phyloP scores from a whole-genome alignment of 345 rosid species.

The Melaleuca quinquenervia region DNA sequence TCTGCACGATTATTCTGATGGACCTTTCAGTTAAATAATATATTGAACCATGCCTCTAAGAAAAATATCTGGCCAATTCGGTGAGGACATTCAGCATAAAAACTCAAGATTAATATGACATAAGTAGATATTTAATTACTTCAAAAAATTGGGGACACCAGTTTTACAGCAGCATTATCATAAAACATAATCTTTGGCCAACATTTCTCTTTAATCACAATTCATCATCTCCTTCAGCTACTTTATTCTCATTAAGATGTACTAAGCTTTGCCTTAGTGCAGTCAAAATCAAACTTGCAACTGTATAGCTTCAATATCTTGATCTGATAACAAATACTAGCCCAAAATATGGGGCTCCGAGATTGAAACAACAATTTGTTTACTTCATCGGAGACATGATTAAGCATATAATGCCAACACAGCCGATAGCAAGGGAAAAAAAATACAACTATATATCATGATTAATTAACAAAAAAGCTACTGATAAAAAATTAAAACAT shows the following conservation, averaged over 20 bases:
- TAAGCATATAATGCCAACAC: not conserved
- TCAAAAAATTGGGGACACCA: not conserved
- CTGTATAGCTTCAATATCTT: not conserved
- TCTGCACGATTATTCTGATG: not conserved
- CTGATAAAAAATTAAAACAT: not conserved
- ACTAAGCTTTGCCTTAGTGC: not conserved
- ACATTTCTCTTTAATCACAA: not conserved
- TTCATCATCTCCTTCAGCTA: not conserved
- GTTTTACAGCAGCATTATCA: not conserved
- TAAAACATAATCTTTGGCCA: not conserved
- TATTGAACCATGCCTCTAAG: not conserved
- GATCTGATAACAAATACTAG: not conserved
- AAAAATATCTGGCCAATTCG: not conserved
- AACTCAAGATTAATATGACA: not conserved
- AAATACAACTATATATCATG: not conserved
- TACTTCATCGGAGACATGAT: not conserved
- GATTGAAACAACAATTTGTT: not conserved
- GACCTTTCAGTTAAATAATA: not conserved
- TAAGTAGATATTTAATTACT: not conserved
- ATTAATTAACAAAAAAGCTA: not conserved
- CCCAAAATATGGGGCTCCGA: not conserved
- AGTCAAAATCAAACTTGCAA: not conserved
- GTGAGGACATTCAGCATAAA: not conserved
- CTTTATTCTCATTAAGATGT: not conserved
- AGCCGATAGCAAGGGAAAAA: not conserved